Evolutionary conservation across 305 asterid species (phyloP).

Genomic region (Stenogyne calaminthoides): DNA sequence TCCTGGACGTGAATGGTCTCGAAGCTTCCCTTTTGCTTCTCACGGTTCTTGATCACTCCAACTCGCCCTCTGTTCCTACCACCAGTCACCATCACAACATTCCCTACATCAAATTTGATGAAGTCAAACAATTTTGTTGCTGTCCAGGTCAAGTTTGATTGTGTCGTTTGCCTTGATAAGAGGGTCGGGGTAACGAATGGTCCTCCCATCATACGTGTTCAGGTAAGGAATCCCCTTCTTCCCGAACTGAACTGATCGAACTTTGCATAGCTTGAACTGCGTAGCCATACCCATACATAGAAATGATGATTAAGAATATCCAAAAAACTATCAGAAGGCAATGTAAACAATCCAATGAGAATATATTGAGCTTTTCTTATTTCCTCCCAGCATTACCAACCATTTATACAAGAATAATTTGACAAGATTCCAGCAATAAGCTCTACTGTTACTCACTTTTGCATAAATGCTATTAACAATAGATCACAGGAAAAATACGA

Average conservation of each 20-base stretch:
- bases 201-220: slow-evolving; percentile 47
- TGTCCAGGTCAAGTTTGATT: slow-evolving; percentile 39
- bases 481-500: neutral
- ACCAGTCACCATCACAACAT: slow-evolving; percentile 46
- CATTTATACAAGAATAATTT: neutral
- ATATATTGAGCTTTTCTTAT: neutral
- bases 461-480: neutral
- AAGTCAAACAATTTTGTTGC: slow-evolving; percentile 39
- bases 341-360: neutral
- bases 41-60: slow-evolving; percentile 44
- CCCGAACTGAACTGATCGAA: slow-evolving; percentile 46
- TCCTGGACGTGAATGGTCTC: slow-evolving; percentile 45
- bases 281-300: neutral
- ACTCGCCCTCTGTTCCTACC: slow-evolving; percentile 46
- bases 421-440: neutral
- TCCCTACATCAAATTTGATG: slow-evolving; percentile 46
- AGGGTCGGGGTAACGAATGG: slow-evolving; percentile 46
- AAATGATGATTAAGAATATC: neutral
- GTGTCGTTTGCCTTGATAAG: slow-evolving; percentile 49
- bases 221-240: slow-evolving; percentile 49
- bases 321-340: neutral
- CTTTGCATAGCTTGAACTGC: slow-evolving; percentile 50
- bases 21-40: slow-evolving; percentile 46
- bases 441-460: neutral
- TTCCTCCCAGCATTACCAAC: neutral